A percentile compares a stretch with the other conserved stretches of the same genome.
Evolutionary conservation across 768 basidiomycete genomes (phyloP).

Genomic region (Kondoa malvinella): DNA sequence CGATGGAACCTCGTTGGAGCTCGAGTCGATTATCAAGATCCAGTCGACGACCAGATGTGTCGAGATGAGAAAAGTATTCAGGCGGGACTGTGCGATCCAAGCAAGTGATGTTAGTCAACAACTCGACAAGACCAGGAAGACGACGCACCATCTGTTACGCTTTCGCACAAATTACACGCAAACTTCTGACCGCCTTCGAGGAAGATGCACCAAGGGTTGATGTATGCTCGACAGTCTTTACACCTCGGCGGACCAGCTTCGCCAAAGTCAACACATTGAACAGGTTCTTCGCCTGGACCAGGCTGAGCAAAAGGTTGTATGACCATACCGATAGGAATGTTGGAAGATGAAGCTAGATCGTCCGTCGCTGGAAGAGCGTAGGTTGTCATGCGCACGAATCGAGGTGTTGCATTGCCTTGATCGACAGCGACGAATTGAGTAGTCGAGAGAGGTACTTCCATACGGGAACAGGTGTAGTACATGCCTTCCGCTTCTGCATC

Average conservation of each 20-base stretch:
- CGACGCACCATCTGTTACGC: slow-evolving; percentile 65
- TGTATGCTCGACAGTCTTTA: slow-evolving; percentile 63
- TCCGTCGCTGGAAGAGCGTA: slow-evolving; percentile 72
- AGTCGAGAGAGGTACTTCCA: slow-evolving; percentile 59
- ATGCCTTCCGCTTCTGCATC: slow-evolving; percentile 52
- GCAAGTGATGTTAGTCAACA: not conserved
- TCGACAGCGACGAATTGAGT: slow-evolving; percentile 79
- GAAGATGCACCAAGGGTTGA: slow-evolving; percentile 89
- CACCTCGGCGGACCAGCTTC: slow-evolving; percentile 72
- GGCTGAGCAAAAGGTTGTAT: slow-evolving; percentile 79
- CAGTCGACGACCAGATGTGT: slow-evolving; percentile 54
- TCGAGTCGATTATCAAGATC: slow-evolving; percentile 73
- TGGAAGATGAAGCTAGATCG: slow-evolving; percentile 60
- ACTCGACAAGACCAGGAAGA: not conserved
- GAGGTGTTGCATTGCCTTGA: slow-evolving; percentile 89
- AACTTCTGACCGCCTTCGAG: slow-evolving; percentile 63
- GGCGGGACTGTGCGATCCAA: slow-evolving; percentile 42
- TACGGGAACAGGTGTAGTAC: slow-evolving; percentile 48
- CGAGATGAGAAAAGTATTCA: slow-evolving; percentile 71
- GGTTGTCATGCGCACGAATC: slow-evolving; percentile 72
- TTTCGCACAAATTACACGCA: slow-evolving; percentile 78
- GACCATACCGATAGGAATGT: slow-evolving; percentile 64
- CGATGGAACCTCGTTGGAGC: slow-evolving; percentile 74
- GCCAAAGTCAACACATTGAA: slow-evolving; percentile 57
- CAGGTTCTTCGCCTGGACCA: slow-evolving; percentile 50